phyloP scores from a whole-genome alignment of 164 flowering plant species.

The Vitis cinerea region DNA sequence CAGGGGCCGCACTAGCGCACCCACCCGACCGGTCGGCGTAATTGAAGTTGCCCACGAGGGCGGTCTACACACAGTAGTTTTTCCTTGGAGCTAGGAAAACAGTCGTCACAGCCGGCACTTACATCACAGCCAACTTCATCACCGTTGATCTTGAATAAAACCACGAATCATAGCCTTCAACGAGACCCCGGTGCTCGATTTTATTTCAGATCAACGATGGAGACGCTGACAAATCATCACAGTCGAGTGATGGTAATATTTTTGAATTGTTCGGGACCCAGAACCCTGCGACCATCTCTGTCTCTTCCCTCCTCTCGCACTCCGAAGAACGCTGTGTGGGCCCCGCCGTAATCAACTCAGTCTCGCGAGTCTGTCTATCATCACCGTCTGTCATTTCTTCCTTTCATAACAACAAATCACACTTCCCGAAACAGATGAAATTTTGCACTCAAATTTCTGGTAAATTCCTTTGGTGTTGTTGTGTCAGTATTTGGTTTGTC shows the following conservation, averaged over 20 bases:
- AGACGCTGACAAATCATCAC: neutral
- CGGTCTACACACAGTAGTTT: neutral
- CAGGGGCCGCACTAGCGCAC: neutral
- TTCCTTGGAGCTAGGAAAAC: neutral
- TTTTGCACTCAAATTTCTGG: no score
- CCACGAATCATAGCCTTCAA: neutral
- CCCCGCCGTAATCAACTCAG: neutral
- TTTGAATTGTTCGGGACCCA: neutral
- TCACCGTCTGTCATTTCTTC: neutral
- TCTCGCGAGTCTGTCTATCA: neutral
- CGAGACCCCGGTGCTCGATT: no score
- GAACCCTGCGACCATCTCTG: slow-evolving; percentile 5
- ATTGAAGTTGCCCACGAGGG: neutral
- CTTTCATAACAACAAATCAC: no score
- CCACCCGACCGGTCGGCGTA: neutral
- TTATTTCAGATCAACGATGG: no score
- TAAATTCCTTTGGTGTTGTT: no score
- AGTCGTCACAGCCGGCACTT: neutral
- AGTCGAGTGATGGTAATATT: neutral
- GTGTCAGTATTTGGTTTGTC: no score
- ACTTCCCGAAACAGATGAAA: neutral
- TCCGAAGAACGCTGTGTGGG: neutral
- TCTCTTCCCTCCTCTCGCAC: slow-evolving; percentile 6
- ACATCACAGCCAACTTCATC: slow-evolving; percentile 1
- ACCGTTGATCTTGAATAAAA: neutral